phyloP scores from a whole-genome alignment of 257 asterid genomes.

The Cinchona pubescens region DNA sequence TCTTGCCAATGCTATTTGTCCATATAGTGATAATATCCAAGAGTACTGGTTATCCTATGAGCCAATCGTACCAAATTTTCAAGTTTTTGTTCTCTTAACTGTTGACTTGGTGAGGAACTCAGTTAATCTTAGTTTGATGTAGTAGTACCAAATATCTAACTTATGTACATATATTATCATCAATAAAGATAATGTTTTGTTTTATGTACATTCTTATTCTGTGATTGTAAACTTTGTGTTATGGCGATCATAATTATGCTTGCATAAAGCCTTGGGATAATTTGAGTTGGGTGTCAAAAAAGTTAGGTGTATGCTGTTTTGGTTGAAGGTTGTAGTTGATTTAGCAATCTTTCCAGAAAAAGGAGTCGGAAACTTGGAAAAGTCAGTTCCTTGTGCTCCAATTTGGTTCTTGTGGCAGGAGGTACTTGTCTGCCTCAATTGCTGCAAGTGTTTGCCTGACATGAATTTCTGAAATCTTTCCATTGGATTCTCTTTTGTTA shows the following conservation, averaged over 20 bases:
- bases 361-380: neutral
- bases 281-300: neutral
- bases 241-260: neutral
- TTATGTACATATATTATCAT: neutral
- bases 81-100: neutral
- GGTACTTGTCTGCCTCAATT: neutral
- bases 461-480: neutral
- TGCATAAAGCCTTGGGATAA: neutral
- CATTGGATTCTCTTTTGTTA: neutral
- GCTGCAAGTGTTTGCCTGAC: neutral
- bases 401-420: neutral
- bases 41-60: neutral
- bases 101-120: neutral
- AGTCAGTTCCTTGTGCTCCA: neutral
- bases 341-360: neutral
- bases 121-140: neutral
- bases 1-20: neutral
- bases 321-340: neutral
- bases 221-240: neutral
- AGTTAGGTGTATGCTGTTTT: too few relatives aligned
- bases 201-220: neutral
- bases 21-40: neutral
- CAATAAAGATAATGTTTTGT: neutral
- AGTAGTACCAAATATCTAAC: neutral
- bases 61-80: neutral